Base-by-base conservation (phyloP, 768 basidiomycete genomes). In the Punctularia strigosozonata region DNA sequence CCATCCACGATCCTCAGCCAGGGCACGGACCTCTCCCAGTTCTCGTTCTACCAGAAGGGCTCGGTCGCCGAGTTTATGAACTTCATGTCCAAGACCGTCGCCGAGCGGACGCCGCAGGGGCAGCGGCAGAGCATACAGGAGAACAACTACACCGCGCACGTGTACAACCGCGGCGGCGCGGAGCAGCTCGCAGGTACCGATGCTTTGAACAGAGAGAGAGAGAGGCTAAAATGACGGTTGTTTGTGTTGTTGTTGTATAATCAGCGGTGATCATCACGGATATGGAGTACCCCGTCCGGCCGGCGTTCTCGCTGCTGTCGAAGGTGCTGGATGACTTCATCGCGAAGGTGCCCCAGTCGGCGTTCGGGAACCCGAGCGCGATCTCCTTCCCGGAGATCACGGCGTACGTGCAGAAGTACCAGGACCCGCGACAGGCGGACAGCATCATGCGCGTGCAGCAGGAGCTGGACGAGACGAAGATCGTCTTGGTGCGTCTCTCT, bases 401-500 rank as follows among this genome's bases (percentile, higher is more conserved):
- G 32, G 69, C 66, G 4, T 97, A 90, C 56, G 61, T 97, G 31
- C 66, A 75, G 56, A 94, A 90, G 61, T 98, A 95, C 57, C 94
- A 99, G 62, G 94, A 99, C 60, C 94, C 94, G 7, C 73, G 78
- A 47, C 90, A 97, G 62, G 94, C 94, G 5, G 94, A 99, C 64
- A 82, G 87, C 15, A 97, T 99, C 54, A 94, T 98, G 92, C 75
- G 81, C 47, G 95, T 99, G 10, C 95, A 99, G 59, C 84, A 90
- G 54, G 95, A 99, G 56, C 63, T 99, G 38, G 95, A 99, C 57
- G 95, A 99, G 66, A 98, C 95, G 3, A 99, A 99, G 81, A 94
- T 99, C 48, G 77, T 98, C 33, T 64, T 99, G 59, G 92, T 94
- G 50, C 43, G 85, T 68, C 6, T 36, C 36, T n/a, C 17, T 21